Percentiles rank a stretch among this genome's conserved stretches.
Conservation (phyloP, 768 basidiomycete genomes). For the Terana coerulea region DNA sequence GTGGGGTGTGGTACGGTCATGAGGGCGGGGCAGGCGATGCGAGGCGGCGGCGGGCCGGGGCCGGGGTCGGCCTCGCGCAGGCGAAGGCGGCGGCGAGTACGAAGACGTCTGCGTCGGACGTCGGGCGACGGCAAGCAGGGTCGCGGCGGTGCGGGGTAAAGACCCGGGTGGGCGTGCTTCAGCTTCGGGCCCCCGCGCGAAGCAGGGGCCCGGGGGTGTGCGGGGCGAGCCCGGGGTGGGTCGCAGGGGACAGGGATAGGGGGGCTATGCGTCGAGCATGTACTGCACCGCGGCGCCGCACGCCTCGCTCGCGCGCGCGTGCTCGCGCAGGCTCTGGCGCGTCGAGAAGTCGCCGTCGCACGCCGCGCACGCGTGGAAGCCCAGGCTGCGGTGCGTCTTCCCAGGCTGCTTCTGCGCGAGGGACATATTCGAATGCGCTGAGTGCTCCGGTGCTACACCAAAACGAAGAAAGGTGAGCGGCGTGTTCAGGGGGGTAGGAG, state of each 20-base stretch:
- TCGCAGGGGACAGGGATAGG: too few species aligned
- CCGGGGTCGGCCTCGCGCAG: too few species aligned
- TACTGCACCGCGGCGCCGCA: constrained; percentile 74
- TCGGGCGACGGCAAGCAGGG: too few species aligned
- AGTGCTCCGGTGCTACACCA: constrained; percentile 4
- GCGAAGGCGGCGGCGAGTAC: too few species aligned
- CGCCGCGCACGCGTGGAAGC: constrained; percentile 65
- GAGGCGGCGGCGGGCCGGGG: too few species aligned
- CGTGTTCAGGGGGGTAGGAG: constrained; percentile 1
- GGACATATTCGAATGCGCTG: constrained; percentile 16
- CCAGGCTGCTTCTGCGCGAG: constrained; percentile 4
- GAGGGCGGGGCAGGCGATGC: too few species aligned
- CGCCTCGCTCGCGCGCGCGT: constrained; percentile 63
- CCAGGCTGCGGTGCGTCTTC: constrained; percentile 33
- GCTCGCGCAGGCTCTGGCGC: constrained; percentile 54
- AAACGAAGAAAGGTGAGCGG: background rate
- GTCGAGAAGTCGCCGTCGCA: constrained; percentile 67
- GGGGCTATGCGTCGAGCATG: constrained; percentile 49
- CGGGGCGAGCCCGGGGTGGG: background rate
- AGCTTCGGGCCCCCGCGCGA: too few species aligned
- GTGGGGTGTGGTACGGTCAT: too few species aligned
- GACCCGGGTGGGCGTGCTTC: too few species aligned
- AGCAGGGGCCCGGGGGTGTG: too few species aligned
- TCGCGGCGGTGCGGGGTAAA: too few species aligned
- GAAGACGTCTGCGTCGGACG: too few species aligned